Percentiles rank a stretch among this genome's conserved stretches.
Conservation (phyloP, 2,329 filamentous ascomycete species). For the Sordariomycetes sp. region DNA sequence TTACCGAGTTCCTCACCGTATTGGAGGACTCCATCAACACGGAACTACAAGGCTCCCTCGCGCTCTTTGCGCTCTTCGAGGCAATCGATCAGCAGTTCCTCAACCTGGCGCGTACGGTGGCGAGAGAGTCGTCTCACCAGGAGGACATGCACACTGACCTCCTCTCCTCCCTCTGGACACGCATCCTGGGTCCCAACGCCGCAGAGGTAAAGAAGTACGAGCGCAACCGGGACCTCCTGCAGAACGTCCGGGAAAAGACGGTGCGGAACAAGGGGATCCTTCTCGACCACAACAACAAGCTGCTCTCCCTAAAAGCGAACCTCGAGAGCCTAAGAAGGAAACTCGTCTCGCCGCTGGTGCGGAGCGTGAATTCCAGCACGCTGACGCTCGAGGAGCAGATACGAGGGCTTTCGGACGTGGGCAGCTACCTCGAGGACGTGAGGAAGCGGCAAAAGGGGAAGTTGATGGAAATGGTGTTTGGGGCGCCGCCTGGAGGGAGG, state of each 20-base stretch:
- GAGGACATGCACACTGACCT: slow-evolving; percentile 71
- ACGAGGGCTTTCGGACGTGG: slow-evolving; percentile 65
- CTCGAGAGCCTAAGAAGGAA: slow-evolving; percentile 75
- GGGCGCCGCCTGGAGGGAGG: slow-evolving; percentile 21
- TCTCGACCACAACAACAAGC: slow-evolving; percentile 72
- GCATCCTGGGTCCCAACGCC: slow-evolving; percentile 65
- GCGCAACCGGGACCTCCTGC: slow-evolving; percentile 71
- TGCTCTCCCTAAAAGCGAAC: slow-evolving; percentile 74
- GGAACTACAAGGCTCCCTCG: slow-evolving; percentile 68
- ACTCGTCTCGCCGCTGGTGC: slow-evolving; percentile 71
- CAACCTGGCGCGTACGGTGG: slow-evolving; percentile 73
- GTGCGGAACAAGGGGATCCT: slow-evolving; percentile 79
- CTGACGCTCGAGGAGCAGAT: slow-evolving; percentile 79
- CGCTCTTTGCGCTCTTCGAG: slow-evolving; percentile 82
- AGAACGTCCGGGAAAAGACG: slow-evolving; percentile 67
- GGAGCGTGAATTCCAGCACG: slow-evolving; percentile 53
- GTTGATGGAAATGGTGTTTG: slow-evolving; percentile 69
- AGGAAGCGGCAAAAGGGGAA: slow-evolving; percentile 71
- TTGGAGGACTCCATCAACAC: slow-evolving; percentile 81
- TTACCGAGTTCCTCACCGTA: slow-evolving; percentile 73
- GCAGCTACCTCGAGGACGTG: slow-evolving; percentile 62
- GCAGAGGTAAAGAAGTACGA: slow-evolving; percentile 77
- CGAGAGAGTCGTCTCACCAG: slow-evolving; percentile 70
- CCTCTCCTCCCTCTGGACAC: slow-evolving; percentile 74
- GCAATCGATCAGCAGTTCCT: slow-evolving; percentile 82